Evolutionary conservation across 306 rosid genomes (phyloP).

Genomic region (Cajanus cajan): DNA sequence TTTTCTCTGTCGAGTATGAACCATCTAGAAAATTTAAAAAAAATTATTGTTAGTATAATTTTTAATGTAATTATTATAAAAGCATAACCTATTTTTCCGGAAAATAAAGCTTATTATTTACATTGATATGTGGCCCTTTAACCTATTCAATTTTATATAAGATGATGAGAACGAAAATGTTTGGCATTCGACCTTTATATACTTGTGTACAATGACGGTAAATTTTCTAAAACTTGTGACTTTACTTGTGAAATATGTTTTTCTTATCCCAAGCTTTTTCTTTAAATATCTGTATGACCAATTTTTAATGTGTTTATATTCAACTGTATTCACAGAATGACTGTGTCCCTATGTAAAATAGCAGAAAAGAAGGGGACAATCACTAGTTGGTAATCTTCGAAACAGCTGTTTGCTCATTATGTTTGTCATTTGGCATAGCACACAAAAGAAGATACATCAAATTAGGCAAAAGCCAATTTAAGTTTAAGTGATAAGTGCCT

Average conservation of each 20-base stretch:
- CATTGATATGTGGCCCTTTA: background rate
- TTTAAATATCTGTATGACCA: background rate
- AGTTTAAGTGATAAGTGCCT: conserved; percentile 20
- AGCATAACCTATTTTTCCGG: no score
- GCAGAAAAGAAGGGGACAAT: conserved; percentile 26
- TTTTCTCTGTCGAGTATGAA: no score
- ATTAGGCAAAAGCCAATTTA: conserved; percentile 40
- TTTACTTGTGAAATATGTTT: no score
- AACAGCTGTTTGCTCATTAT: conserved; percentile 31
- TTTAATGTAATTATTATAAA: no score
- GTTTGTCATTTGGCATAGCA: conserved; percentile 47
- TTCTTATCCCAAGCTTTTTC: background rate
- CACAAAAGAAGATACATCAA: conserved; percentile 35
- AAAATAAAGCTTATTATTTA: no score
- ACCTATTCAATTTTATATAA: background rate
- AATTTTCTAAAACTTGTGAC: no score
- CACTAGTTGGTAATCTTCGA: conserved; percentile 22
- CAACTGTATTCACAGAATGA: conserved; percentile 18
- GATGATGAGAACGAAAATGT: background rate
- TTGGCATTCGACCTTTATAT: background rate
- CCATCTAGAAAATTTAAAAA: no score
- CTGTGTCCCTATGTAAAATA: background rate
- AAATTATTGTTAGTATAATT: no score
- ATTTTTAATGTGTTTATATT: background rate
- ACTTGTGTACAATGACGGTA: background rate